A percentile compares a stretch with the other conserved stretches of the same genome.
Conservation (phyloP, 2,329 filamentous ascomycete species). For the Xylariales sp. region DNA sequence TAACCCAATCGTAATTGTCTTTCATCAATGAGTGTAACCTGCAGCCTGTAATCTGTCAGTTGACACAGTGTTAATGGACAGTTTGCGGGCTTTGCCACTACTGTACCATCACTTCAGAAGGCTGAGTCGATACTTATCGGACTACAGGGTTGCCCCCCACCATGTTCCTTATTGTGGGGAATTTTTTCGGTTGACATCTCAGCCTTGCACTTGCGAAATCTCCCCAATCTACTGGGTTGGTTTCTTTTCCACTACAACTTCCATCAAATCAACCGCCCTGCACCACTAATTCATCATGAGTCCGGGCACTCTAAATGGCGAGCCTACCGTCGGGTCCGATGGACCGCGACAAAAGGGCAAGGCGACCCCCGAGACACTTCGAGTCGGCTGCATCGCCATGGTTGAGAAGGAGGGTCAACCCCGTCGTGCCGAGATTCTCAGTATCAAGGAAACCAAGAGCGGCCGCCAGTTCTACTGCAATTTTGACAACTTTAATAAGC, state of each 20-base stretch:
- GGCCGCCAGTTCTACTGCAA: constrained; percentile 92
- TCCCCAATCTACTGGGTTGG: background rate
- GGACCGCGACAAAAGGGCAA: constrained; percentile 66
- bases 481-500: constrained; percentile 97
- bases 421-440: constrained; percentile 93
- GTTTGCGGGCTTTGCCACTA: no score
- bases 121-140: no score
- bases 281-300: constrained; percentile 45
- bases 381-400: constrained; percentile 56
- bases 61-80: no score
- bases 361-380: constrained; percentile 78
- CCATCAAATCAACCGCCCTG: constrained; percentile 17
- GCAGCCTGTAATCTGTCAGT: no score
- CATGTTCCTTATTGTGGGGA: no score
- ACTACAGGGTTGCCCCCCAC: no score
- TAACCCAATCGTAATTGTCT: no score
- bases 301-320: constrained; percentile 42
- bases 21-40: no score
- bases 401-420: constrained; percentile 72
- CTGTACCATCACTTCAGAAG: no score
- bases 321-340: constrained; percentile 52
- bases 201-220: constrained; percentile 17
- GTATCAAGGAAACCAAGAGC: constrained; percentile 85
- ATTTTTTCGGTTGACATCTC: no score
- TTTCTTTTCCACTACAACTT: constrained; percentile 28